Conservation (phyloP, 306 rosid genomes). For the Quercus glauca region DNA sequence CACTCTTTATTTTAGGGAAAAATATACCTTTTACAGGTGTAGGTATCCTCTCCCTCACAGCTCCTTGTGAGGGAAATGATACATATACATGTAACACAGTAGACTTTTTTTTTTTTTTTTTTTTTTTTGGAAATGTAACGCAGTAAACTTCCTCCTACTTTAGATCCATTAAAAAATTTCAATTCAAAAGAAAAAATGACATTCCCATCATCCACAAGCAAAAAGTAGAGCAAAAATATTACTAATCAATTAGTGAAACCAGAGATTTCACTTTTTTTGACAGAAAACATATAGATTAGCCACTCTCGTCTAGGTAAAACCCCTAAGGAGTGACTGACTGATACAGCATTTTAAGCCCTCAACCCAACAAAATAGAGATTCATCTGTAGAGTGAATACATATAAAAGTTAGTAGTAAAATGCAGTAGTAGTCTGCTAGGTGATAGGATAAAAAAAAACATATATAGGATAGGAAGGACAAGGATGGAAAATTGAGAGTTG, state of each 20-base stretch:
- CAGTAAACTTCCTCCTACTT: too few species aligned
- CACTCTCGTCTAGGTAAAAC: constrained; percentile 22
- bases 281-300: background rate
- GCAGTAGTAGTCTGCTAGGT: background rate
- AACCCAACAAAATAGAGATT: background rate
- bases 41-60: too few species aligned
- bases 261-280: background rate
- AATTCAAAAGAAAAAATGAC: too few species aligned
- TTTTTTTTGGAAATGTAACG: too few species aligned
- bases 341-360: background rate
- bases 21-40: too few species aligned
- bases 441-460: background rate
- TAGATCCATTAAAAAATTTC: too few species aligned
- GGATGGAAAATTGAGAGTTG: background rate
- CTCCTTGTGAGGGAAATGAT: too few species aligned
- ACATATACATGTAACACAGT: too few species aligned
- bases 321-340: constrained; percentile 17
- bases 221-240: background rate
- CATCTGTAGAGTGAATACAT: background rate
- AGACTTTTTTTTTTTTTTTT: too few species aligned
- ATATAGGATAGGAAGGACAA: background rate
- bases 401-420: background rate
- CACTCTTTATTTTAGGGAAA: too few species aligned
- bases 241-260: background rate
- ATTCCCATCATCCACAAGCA: background rate